Evolutionary conservation across 129 eudicot species (phyloP).

Genomic region (Glebionis coronaria): DNA sequence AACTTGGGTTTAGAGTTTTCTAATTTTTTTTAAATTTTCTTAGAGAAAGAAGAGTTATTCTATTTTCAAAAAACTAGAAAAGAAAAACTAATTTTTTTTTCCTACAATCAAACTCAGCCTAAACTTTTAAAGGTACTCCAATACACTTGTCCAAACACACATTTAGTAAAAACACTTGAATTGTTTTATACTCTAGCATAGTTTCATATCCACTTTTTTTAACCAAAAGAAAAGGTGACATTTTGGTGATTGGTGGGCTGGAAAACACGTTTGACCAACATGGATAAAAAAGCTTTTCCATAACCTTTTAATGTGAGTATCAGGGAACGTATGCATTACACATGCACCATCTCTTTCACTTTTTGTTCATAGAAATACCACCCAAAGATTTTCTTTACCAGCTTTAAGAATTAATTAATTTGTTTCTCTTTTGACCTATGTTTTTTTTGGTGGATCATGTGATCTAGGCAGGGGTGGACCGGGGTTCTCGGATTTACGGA

Average conservation of each 20-base stretch:
- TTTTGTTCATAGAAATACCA: slow-evolving; percentile 17
- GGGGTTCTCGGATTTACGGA: no score
- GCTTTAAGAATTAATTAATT: slow-evolving; percentile 2
- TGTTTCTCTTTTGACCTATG: not conserved
- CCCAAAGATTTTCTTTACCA: slow-evolving; percentile 21
- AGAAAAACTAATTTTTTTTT: no score
- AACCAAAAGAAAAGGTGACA: not conserved
- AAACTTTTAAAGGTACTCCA: no score
- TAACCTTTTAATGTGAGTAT: slow-evolving; percentile 11
- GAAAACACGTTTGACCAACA: slow-evolving; percentile 20
- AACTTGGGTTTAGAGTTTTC: no score
- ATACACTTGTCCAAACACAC: no score
- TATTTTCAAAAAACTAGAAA: no score
- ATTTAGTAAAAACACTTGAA: no score
- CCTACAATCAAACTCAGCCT: no score
- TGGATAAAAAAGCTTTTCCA: slow-evolving; percentile 4
- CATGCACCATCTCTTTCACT: slow-evolving; percentile 10
- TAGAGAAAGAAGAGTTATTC: no score
- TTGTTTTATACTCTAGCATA: no score
- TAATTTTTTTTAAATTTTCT: no score
- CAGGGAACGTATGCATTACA: not conserved
- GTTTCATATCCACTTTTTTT: not conserved
- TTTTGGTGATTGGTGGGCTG: slow-evolving; percentile 13
- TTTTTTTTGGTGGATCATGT: not conserved
- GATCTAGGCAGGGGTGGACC: no score